Percentiles rank a stretch among this genome's conserved stretches.
Conservation (phyloP, 129 eudicot species). For the Lactuca saligna region DNA sequence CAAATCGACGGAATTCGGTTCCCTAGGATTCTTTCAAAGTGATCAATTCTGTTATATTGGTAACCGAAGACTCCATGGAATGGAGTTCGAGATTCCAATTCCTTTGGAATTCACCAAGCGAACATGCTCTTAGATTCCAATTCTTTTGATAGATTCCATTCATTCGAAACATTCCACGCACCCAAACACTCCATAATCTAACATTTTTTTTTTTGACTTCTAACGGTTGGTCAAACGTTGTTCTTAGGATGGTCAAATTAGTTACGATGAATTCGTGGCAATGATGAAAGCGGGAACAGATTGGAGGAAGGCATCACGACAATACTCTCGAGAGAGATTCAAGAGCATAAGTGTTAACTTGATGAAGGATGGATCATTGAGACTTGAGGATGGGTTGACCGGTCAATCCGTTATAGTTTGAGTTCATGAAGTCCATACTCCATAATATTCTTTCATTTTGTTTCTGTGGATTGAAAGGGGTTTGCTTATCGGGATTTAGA, state of each 20-base stretch:
- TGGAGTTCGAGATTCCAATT: too few relatives aligned
- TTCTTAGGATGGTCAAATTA: constrained; percentile 81
- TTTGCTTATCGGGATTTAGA: constrained; percentile 27
- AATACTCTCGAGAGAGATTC: constrained; percentile 90
- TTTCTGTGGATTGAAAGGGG: constrained; percentile 29
- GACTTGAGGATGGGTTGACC: constrained; percentile 73
- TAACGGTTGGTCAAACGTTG: constrained; percentile 20
- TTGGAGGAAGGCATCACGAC: constrained; percentile 98
- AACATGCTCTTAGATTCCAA: background rate
- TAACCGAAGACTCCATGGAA: too few relatives aligned
- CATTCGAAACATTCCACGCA: background rate
- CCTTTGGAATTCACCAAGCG: too few relatives aligned
- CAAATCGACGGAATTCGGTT: too few relatives aligned
- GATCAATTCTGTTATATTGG: too few relatives aligned
- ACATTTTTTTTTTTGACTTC: background rate
- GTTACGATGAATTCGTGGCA: constrained; percentile 87
- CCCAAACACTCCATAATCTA: background rate
- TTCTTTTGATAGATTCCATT: background rate
- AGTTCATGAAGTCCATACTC: constrained; percentile 19
- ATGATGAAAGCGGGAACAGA: constrained; percentile 99
- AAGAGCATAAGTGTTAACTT: constrained; percentile 84
- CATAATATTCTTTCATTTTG: constrained; percentile 32
- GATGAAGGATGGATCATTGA: constrained; percentile 90
- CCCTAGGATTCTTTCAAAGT: too few relatives aligned
- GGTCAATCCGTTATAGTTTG: constrained; percentile 73